Evolutionary conservation across 257 asterid genomes (phyloP).

Genomic region (Avicennia marina): DNA sequence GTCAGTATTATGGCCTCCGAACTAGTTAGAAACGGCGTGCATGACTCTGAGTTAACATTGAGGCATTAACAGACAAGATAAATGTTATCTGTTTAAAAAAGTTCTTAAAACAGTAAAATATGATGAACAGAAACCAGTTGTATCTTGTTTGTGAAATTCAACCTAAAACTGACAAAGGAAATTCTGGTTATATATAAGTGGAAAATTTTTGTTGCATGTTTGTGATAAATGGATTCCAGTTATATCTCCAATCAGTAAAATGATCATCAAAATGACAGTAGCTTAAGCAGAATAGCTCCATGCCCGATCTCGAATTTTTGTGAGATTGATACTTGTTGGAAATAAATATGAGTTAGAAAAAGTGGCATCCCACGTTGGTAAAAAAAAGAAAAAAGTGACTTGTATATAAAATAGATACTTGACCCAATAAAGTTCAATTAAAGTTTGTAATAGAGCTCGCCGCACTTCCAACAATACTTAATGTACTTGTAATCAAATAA

Average conservation of each 20-base stretch:
- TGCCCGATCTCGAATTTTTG: not conserved
- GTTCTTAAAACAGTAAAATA: not conserved
- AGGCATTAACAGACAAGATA: not conserved
- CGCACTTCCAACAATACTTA: no score
- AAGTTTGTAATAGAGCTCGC: no score
- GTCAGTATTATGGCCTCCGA: not conserved
- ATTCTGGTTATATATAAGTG: not conserved
- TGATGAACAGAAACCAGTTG: not conserved
- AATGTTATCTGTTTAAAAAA: not conserved
- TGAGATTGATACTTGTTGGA: no score
- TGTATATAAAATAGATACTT: no score
- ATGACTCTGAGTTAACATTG: not conserved
- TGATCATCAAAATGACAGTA: not conserved
- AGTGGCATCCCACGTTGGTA: no score
- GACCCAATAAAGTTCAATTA: no score
- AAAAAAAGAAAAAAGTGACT: no score
- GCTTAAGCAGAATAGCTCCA: not conserved
- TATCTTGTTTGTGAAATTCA: no score
- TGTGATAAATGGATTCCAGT: not conserved
- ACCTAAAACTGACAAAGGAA: no score
- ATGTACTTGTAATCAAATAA: not conserved
- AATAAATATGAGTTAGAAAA: no score
- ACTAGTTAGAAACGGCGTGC: not conserved
- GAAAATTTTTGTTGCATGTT: no score
- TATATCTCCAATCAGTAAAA: not conserved